phyloP scores from a whole-genome alignment of 2,329 filamentous ascomycete species.

The Corniculantispora saksenae region DNA sequence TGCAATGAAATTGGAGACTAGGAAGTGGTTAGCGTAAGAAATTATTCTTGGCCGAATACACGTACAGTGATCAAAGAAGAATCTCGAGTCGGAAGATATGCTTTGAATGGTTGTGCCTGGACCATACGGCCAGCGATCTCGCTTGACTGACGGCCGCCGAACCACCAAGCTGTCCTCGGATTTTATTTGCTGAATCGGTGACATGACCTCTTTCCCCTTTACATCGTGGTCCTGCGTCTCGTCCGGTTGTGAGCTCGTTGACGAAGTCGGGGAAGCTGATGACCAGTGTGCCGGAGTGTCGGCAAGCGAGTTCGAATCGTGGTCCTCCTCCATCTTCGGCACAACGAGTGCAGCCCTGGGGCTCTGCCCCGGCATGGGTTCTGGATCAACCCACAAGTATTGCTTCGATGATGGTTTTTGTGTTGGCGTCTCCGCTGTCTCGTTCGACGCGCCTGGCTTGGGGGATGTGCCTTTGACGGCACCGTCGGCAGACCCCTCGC shows the following conservation, averaged over 20 bases:
- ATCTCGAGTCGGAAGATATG: conserved; percentile 32
- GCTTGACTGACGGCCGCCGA: conserved; percentile 3
- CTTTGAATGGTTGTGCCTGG: conserved; percentile 24
- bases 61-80: conserved; percentile 39
- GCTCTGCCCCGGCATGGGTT: background rate
- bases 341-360: background rate
- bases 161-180: conserved; percentile 3
- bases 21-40: background rate
- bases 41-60: background rate
- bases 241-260: conserved; percentile 2
- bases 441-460: background rate
- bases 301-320: background rate
- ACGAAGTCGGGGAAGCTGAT: background rate
- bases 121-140: background rate
- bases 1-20: conserved; percentile 39
- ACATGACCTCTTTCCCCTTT: background rate
- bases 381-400: conserved; percentile 12
- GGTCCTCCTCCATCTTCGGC: conserved; percentile 1
- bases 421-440: background rate
- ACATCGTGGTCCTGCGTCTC: background rate
- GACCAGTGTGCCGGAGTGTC: background rate
- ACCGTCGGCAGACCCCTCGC: background rate
- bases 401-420: background rate
- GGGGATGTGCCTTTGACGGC: background rate
- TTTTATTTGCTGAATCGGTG: background rate